Evolutionary conservation across 2,329 filamentous ascomycete genomes (phyloP).

Genomic region (Epichloe amarillans): DNA sequence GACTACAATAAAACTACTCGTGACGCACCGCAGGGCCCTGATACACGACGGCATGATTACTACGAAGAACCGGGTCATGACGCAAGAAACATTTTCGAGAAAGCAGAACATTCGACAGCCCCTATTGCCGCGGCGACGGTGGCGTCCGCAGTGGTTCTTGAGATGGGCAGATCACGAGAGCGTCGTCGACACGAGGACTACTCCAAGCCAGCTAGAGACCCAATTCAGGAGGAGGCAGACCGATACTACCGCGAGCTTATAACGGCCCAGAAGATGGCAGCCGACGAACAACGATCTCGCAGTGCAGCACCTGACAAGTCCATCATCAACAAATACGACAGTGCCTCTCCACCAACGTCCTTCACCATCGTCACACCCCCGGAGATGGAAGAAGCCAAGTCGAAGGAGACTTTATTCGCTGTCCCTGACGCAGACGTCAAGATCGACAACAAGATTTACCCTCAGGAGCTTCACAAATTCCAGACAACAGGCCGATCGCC

Average conservation of each 20-base stretch:
- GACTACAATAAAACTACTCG: constrained; percentile 15
- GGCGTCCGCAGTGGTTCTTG: constrained; percentile 31
- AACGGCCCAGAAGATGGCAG: constrained; percentile 38
- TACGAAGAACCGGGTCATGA: constrained; percentile 28
- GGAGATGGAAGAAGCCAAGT: constrained; percentile 29
- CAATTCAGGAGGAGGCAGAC: constrained; percentile 44
- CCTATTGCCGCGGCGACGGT: constrained; percentile 34
- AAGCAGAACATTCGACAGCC: constrained; percentile 33
- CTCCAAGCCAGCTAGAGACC: constrained; percentile 21
- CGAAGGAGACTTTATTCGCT: constrained; percentile 35
- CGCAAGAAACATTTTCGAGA: constrained; percentile 30
- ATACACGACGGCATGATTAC: constrained; percentile 14
- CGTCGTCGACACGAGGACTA: constrained; percentile 19
- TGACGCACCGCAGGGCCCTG: constrained; percentile 8
- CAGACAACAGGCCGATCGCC: constrained; percentile 14
- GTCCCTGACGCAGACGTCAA: constrained; percentile 50
- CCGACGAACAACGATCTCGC: constrained; percentile 40
- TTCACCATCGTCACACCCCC: constrained; percentile 42
- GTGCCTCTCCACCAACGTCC: constrained; percentile 20
- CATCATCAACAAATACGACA: constrained; percentile 41
- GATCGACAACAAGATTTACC: constrained; percentile 45
- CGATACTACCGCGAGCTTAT: constrained; percentile 42
- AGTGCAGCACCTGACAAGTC: constrained; percentile 38
- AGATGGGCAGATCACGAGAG: constrained; percentile 24
- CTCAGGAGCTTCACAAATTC: constrained; percentile 33